Evolutionary conservation across 2,329 filamentous ascomycete species (phyloP).

Genomic region (Penicillium sp.): DNA sequence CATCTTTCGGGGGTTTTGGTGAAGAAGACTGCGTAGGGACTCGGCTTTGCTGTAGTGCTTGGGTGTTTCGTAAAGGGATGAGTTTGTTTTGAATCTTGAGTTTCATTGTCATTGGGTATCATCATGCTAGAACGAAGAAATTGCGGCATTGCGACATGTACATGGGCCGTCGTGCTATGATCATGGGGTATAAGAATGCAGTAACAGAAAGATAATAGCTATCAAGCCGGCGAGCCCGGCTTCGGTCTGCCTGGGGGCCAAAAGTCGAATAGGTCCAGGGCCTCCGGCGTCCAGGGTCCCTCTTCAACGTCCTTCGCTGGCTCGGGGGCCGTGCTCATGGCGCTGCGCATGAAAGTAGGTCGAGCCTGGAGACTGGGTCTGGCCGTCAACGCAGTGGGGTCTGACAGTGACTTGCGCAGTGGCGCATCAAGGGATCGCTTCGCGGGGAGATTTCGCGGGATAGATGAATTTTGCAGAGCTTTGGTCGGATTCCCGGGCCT

Average conservation of each 20-base stretch:
- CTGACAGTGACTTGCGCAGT: constrained; percentile 36
- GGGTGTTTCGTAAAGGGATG: not conserved
- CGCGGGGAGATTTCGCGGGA: constrained; percentile 1
- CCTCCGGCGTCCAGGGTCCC: constrained; percentile 44
- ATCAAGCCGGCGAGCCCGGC: no score
- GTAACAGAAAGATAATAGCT: not conserved
- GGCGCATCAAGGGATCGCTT: constrained; percentile 14
- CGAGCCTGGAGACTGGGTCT: constrained; percentile 13
- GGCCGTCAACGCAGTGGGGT: constrained; percentile 30
- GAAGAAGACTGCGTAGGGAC: constrained; percentile 30
- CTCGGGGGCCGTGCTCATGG: constrained; percentile 16
- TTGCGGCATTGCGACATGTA: no score
- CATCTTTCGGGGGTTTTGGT: constrained; percentile 44
- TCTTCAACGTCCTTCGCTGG: constrained; percentile 26
- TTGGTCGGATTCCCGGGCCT: not conserved
- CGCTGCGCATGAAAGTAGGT: constrained; percentile 18
- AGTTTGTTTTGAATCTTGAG: not conserved
- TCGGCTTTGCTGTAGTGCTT: not conserved
- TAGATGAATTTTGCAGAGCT: not conserved
- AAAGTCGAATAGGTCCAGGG: constrained; percentile 44
- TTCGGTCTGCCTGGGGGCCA: constrained; percentile 42
- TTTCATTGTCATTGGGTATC: constrained; percentile 16
- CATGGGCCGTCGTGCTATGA: not conserved
- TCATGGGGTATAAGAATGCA: not conserved
- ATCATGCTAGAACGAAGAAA: no score